phyloP scores from a whole-genome alignment of 306 rosid species.

The Dalbergia cultrata region DNA sequence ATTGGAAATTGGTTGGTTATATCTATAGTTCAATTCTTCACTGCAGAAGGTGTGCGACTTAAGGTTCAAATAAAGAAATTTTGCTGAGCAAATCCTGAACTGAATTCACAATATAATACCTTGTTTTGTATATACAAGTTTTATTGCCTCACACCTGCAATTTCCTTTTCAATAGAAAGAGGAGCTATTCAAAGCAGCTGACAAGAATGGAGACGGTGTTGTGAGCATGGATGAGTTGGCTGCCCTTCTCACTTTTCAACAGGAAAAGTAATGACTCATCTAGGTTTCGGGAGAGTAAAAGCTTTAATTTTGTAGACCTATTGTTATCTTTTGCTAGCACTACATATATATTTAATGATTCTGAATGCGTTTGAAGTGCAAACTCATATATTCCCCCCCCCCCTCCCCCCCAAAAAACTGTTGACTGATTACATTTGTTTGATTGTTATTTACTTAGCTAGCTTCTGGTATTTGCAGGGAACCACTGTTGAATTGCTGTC shows the following conservation, averaged over 20 bases:
- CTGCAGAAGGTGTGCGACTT: slow-evolving; percentile 11
- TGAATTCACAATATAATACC: slow-evolving; percentile 25
- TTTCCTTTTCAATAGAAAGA: slow-evolving; percentile 73
- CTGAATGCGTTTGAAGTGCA: slow-evolving; percentile 19
- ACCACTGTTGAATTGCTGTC: slow-evolving; percentile 83
- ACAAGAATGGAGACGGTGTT: slow-evolving; percentile 84
- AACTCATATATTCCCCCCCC: not conserved
- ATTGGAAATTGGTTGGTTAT: slow-evolving; percentile 32
- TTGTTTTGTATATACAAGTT: slow-evolving; percentile 24
- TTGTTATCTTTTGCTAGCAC: slow-evolving; percentile 25
- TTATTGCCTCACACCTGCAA: slow-evolving; percentile 43
- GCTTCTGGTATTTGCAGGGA: slow-evolving; percentile 72
- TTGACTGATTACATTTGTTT: slow-evolving; percentile 23
- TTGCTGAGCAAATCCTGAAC: slow-evolving; percentile 34
- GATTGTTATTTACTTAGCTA: slow-evolving; percentile 40
- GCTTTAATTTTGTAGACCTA: slow-evolving; percentile 31
- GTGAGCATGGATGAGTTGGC: slow-evolving; percentile 97
- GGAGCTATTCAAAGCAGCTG: slow-evolving; percentile 93
- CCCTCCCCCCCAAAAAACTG: not conserved
- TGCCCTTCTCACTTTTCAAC: slow-evolving; percentile 83
- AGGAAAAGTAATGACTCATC: slow-evolving; percentile 75
- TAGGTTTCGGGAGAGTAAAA: slow-evolving; percentile 32
- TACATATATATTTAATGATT: not conserved
- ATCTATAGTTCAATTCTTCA: slow-evolving; percentile 39
- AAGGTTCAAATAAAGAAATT: slow-evolving; percentile 33